Base-by-base conservation (phyloP, 2,329 filamentous ascomycete species). In the Fusarium anthophilum region DNA sequence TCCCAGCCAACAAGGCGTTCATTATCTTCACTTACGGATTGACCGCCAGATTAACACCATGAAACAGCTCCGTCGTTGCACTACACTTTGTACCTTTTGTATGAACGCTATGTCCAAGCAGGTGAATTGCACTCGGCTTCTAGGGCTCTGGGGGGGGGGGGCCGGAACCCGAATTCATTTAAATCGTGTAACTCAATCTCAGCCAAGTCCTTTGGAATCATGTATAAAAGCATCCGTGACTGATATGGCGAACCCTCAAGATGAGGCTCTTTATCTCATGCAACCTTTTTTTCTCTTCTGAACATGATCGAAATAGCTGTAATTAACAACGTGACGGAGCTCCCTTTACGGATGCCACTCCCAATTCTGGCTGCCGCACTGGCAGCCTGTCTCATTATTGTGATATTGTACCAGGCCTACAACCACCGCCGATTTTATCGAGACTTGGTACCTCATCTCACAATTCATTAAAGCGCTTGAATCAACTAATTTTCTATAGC, bases 341-440 rank as follows among this genome's bases (percentile, higher is more conserved):
- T 35, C n/a, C 13, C 3, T 35, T 20, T 2, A 5, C 48, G 13
- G 24, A 51, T 35, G 12, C 4, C 3, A 51, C 8, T 4, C 6
- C 8, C 22, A 20, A 2, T 24, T 35, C 35, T 51, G 22, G 22
- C 2, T 8, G 24, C 17, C 8, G n/a, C 48, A 10, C 8, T 41
- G 4, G 3, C 17, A 10, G 14, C 18, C 12, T 20, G 38, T 39
- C 47, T 70, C 1, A 14, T 56, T 18, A 24, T 70, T 6, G n/a
- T 11, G 5, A 3, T 62, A 4, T 20, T 59, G 4, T 70, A 48
- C 26, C 47, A 22, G 9, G 69, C 59, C 18, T 74, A 74, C 38
- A 39, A 18, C 22, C 39, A 57, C 11, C 63, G 70, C 24, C 63
- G 53, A 4, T 74, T 74, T 45, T 74, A 69, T 17, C 39, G 62